Evolutionary conservation across 2,329 filamentous ascomycete genomes (phyloP).

Genomic region (Sporothrix brunneoviolacea): DNA sequence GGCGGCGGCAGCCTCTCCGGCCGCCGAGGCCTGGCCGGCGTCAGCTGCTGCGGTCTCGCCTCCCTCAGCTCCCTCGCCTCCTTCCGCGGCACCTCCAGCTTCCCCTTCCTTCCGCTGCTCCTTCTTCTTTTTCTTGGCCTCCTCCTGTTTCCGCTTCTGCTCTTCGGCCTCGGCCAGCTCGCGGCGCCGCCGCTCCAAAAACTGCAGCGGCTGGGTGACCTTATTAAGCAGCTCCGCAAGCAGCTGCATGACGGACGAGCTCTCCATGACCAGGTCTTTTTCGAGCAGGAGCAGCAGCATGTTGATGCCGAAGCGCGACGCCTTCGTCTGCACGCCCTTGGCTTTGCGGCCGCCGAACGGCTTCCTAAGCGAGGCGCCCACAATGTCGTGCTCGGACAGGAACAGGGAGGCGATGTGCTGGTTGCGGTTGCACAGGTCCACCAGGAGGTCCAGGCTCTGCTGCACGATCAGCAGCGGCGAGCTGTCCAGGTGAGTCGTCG

Average conservation of each 20-base stretch:
- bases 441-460: constrained; percentile 82
- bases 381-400: constrained; percentile 81
- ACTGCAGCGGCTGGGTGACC: constrained; percentile 79
- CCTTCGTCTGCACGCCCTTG: constrained; percentile 78
- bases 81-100: too few relatives aligned
- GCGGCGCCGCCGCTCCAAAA: constrained; percentile 75
- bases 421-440: constrained; percentile 77
- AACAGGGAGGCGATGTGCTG: constrained; percentile 86
- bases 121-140: constrained; percentile 20
- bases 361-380: constrained; percentile 67
- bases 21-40: too few relatives aligned
- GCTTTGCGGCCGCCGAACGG: constrained; percentile 72
- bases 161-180: constrained; percentile 44
- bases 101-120: constrained; percentile 14
- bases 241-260: constrained; percentile 92
- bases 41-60: too few relatives aligned
- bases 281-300: constrained; percentile 82
- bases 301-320: constrained; percentile 85
- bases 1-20: too few relatives aligned
- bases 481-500: constrained; percentile 67
- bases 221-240: constrained; percentile 80
- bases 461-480: constrained; percentile 94
- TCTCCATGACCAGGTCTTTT: constrained; percentile 93
- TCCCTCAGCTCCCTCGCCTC: too few relatives aligned
- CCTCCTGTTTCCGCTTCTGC: constrained; percentile 17